Evolutionary conservation across 192 early-diverging fungal species (phyloP).

Genomic region (Gaertneriomyces semiglobifer): DNA sequence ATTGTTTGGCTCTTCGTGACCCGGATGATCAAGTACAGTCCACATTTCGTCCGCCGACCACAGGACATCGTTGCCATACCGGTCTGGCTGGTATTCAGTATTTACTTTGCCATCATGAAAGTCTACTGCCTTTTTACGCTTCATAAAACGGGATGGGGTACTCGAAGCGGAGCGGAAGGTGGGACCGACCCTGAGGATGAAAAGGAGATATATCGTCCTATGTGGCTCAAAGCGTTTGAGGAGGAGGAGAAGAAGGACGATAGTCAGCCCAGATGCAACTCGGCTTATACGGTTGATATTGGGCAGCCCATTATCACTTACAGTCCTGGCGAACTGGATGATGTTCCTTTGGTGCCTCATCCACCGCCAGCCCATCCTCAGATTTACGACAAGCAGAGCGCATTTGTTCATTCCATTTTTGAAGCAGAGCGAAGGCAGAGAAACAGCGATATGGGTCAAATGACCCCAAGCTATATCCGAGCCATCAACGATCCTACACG

Average conservation of each 20-base stretch:
- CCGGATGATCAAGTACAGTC: constrained; percentile 60
- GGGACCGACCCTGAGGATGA: constrained; percentile 19
- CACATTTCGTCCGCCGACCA: constrained; percentile 62
- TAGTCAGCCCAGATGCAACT: too few relatives aligned
- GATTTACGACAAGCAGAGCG: too few relatives aligned
- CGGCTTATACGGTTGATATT: too few relatives aligned
- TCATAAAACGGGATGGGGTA: constrained; percentile 70
- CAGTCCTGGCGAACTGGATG: too few relatives aligned
- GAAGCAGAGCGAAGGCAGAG: too few relatives aligned
- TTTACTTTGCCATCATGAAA: constrained; percentile 65
- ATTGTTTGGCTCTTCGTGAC: constrained; percentile 64
- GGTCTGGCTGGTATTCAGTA: constrained; percentile 66
- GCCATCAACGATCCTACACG: too few relatives aligned
- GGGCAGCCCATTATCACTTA: too few relatives aligned
- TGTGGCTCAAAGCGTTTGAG: constrained; percentile 15
- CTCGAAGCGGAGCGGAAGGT: constrained; percentile 51
- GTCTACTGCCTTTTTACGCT: constrained; percentile 68
- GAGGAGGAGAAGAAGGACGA: constrained; percentile 6
- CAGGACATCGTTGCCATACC: constrained; percentile 63
- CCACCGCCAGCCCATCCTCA: too few relatives aligned
- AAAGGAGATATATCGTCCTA: constrained; percentile 25
- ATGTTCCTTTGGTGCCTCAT: too few relatives aligned
- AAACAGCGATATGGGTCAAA: too few relatives aligned
- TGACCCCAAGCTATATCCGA: too few relatives aligned
- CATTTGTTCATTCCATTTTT: too few relatives aligned